Conservation (phyloP, 768 basidiomycete species). For the Termitomyces sp. region DNA sequence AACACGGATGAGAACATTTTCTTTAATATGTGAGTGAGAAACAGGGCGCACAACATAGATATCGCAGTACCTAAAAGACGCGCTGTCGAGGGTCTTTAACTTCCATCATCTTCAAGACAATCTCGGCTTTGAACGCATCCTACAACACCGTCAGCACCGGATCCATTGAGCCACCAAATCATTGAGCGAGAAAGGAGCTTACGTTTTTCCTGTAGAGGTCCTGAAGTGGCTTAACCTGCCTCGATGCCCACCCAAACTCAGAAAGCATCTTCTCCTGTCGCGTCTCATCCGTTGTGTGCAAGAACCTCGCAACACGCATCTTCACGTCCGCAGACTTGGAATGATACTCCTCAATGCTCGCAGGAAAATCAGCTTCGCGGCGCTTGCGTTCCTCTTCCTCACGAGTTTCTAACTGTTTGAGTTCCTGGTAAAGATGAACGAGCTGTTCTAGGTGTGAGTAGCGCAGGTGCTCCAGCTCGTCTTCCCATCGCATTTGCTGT, state of each 20-base stretch:
- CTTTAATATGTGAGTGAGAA: neutral
- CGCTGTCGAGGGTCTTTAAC: slow-evolving; percentile 26
- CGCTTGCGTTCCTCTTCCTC: slow-evolving; percentile 25
- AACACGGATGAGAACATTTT: neutral
- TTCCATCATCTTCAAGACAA: slow-evolving; percentile 25
- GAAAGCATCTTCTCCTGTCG: slow-evolving; percentile 46
- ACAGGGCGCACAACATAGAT: neutral
- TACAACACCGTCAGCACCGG: slow-evolving; percentile 1
- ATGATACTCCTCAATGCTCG: slow-evolving; percentile 32
- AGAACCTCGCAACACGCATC: slow-evolving; percentile 50
- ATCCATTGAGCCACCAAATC: too few relatives aligned
- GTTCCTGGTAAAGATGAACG: slow-evolving; percentile 19
- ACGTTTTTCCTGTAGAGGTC: slow-evolving; percentile 42
- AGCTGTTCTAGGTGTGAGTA: slow-evolving; percentile 30
- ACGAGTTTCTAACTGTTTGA: slow-evolving; percentile 16
- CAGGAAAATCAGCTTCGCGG: slow-evolving; percentile 33
- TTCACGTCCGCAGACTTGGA: slow-evolving; percentile 40
- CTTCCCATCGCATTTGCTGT: slow-evolving; percentile 26
- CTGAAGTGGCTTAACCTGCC: slow-evolving; percentile 44
- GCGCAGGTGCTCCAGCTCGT: slow-evolving; percentile 29
- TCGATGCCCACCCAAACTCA: slow-evolving; percentile 53
- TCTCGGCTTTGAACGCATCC: slow-evolving; percentile 21
- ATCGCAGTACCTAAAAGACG: neutral
- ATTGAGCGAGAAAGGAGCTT: slow-evolving; percentile 16
- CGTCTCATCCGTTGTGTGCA: slow-evolving; percentile 25